Conservation (phyloP, 495 filamentous ascomycete genomes). For the Aspergillus sclerotiicarbonarius region DNA sequence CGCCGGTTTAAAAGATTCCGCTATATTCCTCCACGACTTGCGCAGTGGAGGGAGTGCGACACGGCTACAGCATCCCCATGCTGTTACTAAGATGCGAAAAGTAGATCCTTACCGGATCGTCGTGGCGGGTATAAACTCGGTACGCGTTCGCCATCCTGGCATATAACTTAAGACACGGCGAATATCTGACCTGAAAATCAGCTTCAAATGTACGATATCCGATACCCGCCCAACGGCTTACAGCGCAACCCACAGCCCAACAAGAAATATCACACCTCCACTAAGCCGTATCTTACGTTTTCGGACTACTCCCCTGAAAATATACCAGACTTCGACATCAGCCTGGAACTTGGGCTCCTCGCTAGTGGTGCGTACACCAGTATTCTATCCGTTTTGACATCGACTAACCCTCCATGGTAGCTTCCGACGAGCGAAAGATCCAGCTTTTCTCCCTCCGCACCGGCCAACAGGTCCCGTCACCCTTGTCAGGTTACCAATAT, state of each 20-base stretch:
- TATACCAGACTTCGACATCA: constrained; percentile 37
- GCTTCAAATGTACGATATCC: constrained; percentile 50
- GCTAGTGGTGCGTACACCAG: constrained; percentile 34
- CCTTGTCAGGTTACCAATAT: constrained; percentile 29
- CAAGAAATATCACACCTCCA: constrained; percentile 27
- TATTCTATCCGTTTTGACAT: neutral
- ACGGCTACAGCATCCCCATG: constrained; percentile 35
- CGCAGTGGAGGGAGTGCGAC: constrained; percentile 33
- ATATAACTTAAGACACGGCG: neutral
- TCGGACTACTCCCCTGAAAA: constrained; percentile 26
- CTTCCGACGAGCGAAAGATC: constrained; percentile 33
- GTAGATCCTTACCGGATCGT: constrained; percentile 38
- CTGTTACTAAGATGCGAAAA: constrained; percentile 36
- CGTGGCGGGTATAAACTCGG: constrained; percentile 35
- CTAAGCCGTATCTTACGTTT: constrained; percentile 38
- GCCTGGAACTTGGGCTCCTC: constrained; percentile 36
- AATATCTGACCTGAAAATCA: constrained; percentile 10
- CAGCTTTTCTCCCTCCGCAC: constrained; percentile 41
- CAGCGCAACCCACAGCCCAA: constrained; percentile 31
- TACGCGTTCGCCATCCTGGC: constrained; percentile 18
- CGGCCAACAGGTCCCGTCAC: constrained; percentile 34
- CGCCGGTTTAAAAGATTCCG: constrained; percentile 35
- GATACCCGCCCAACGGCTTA: constrained; percentile 32
- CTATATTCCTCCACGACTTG: constrained; percentile 38
- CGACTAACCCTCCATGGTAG: constrained; percentile 13